Evolutionary conservation across 2,329 filamentous ascomycete genomes (phyloP), one percentile per base, ranked within the genome.

Genomic region (Ambrosiella beaveri): DNA sequence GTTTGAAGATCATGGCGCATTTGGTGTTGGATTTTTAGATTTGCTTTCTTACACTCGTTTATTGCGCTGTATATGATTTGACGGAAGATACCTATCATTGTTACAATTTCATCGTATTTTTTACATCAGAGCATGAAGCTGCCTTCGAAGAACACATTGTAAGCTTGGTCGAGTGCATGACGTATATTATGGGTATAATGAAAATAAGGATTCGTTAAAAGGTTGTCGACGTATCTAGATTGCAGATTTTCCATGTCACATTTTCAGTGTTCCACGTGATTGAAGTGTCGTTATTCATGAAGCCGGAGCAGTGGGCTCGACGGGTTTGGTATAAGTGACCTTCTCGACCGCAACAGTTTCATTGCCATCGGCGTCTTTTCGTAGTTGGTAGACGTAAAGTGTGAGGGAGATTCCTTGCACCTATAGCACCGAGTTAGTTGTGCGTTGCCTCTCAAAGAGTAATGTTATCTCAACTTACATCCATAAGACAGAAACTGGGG

Each of bases 401-500:
- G 94, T 94, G 63, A 97, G 78, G 13, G 94, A 94, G 68, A 96
- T 94, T 38, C 91, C 91, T 79, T 97, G 91, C 40, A 95, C 88
- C 88, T 95, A 49, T 35, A 27, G n/a, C n/a, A 35, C 38, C 45
- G 12, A 15, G 19, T 19, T 47, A 38, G 2, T 27, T 19, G 38
- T 44, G 13, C 38, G 37, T 44, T n/a, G 12, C 8, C 13, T 8
- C 37, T 38, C 9, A 19, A 56, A 11, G 35, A 58, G 15, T n/a
- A 7, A 55, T 57, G 51, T 5, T 7, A 41, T 54, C 38, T 7
- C 13, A 35, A 84, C 88, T 74, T 70, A 96, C 90, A 78, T 97
- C 91, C 91, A 97, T 96, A 69, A 97, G 73, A 67, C 93, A 95
- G 71, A 97, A 96, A 68, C 89, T 95, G 35, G 91, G 91, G 59